These are phyloP conservation scores for Murraya paniculata DNA, from an alignment of 345 rosid genomes.

Conservation along the genomic window DNA sequence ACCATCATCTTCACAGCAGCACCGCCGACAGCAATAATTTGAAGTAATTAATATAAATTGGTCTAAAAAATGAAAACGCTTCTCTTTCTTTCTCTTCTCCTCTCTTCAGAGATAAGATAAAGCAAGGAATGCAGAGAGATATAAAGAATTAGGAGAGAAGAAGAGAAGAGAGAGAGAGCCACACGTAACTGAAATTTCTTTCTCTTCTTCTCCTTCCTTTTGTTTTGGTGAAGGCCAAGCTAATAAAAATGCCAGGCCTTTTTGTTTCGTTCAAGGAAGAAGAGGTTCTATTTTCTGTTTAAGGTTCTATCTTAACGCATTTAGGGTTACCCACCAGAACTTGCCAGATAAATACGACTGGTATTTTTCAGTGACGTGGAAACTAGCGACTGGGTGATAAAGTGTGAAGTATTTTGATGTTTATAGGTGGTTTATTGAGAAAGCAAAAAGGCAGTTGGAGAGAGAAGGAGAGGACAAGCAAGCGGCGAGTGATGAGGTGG, in stretches of 20 bases:
- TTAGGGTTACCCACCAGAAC: no score
- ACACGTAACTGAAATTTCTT: slow-evolving; percentile 16
- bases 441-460: neutral
- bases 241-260: no score
- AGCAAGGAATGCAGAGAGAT: slow-evolving; percentile 41
- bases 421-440: neutral
- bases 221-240: neutral
- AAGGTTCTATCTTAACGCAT: no score
- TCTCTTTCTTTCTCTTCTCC: neutral
- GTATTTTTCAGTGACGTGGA: neutral
- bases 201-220: neutral
- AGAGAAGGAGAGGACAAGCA: slow-evolving; percentile 4
- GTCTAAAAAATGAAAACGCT: neutral
- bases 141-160: slow-evolving; percentile 20
- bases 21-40: slow-evolving; percentile 6
- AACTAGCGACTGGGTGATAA: neutral
- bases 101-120: slow-evolving; percentile 24
- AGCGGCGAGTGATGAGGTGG: slow-evolving; percentile 23
- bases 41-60: neutral
- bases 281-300: slow-evolving; percentile 28
- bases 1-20: slow-evolving; percentile 61
- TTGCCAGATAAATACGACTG: neutral
- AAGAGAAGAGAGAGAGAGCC: neutral
- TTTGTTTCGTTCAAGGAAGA: neutral
- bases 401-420: neutral